These are phyloP conservation scores for Cyclotella sp. DNA, from an alignment of 108 stramenopile genomes.

Conservation along the genomic window DNA sequence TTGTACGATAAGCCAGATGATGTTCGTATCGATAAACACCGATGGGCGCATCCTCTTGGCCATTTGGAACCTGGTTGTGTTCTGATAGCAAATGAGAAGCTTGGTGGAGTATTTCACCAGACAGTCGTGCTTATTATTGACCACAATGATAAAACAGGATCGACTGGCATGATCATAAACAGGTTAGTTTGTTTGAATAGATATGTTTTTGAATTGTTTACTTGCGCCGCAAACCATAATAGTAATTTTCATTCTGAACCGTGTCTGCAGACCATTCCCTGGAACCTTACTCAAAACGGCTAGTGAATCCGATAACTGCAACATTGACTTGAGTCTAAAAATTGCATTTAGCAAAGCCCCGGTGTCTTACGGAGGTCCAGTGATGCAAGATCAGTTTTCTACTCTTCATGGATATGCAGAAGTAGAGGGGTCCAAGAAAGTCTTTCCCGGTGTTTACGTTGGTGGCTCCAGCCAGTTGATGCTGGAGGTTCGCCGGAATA, in stretches of 20 bases:
- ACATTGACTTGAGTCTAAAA: constrained; percentile 79
- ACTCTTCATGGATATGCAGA: constrained; percentile 85
- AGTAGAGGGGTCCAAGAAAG: constrained; percentile 81
- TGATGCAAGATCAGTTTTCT: constrained; percentile 80
- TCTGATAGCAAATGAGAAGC: constrained; percentile 86
- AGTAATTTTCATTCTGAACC: neutral
- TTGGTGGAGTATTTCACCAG: constrained; percentile 90
- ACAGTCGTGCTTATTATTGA: constrained; percentile 90
- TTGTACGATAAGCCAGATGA: constrained; percentile 58
- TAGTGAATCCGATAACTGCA: constrained; percentile 56
- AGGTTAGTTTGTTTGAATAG: constrained; percentile 59
- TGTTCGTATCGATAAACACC: constrained; percentile 69
- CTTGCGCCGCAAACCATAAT: neutral
- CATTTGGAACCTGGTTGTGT: constrained; percentile 89
- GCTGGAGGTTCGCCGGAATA: constrained; percentile 72
- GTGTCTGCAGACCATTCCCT: constrained; percentile 66
- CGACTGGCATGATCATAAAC: constrained; percentile 88
- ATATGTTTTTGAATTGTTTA: neutral
- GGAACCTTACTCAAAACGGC: constrained; percentile 76
- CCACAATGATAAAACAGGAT: constrained; percentile 75
- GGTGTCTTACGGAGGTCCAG: constrained; percentile 88
- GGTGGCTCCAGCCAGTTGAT: constrained; percentile 86
- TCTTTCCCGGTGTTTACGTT: constrained; percentile 86
- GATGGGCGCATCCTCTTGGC: constrained; percentile 84
- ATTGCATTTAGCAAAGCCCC: constrained; percentile 74